Evolutionary conservation across 1,284 basidiomycete species (phyloP).

Genomic region (Entoloma clypeatum): DNA sequence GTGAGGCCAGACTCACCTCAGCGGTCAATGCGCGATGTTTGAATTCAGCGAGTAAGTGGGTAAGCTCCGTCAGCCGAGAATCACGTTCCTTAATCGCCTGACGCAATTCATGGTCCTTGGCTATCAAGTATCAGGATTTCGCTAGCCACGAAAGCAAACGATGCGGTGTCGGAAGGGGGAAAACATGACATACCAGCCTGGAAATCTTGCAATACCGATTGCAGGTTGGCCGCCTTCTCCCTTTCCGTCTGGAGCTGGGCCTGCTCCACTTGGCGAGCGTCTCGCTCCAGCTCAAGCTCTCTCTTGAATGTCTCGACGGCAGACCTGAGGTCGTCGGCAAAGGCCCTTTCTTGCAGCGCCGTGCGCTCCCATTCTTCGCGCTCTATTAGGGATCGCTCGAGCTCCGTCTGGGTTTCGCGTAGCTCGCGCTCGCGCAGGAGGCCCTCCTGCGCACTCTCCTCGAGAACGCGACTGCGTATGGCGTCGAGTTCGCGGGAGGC

Average conservation of each 20-base stretch:
- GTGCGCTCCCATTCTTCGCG: conserved; percentile 86
- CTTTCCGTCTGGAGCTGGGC: conserved; percentile 64
- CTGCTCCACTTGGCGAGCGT: conserved; percentile 49
- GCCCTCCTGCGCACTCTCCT: conserved; percentile 67
- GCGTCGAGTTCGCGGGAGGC: conserved; percentile 66
- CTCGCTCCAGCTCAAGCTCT: conserved; percentile 64
- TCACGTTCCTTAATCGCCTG: conserved; percentile 83
- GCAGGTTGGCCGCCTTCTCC: conserved; percentile 79
- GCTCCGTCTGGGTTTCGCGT: conserved; percentile 74
- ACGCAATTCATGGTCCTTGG: conserved; percentile 72
- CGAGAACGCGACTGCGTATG: conserved; percentile 58
- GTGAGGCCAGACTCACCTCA: conserved; percentile 53
- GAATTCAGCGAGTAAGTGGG: conserved; percentile 76
- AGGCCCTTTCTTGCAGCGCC: conserved; percentile 70
- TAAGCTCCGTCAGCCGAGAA: conserved; percentile 64
- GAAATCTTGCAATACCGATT: conserved; percentile 93
- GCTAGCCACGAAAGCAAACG: conserved; percentile 4
- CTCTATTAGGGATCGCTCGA: conserved; percentile 82
- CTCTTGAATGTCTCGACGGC: conserved; percentile 56
- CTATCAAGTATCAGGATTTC: conserved; percentile 32
- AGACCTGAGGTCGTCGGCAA: conserved; percentile 64
- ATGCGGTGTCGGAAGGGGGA: conserved; percentile 2
- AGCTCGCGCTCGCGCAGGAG: conserved; percentile 76
- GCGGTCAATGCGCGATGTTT: conserved; percentile 84
- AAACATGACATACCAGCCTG: conserved; percentile 67